Base-by-base conservation (phyloP, 1,284 basidiomycete species). In the Flammula alnicola region DNA sequence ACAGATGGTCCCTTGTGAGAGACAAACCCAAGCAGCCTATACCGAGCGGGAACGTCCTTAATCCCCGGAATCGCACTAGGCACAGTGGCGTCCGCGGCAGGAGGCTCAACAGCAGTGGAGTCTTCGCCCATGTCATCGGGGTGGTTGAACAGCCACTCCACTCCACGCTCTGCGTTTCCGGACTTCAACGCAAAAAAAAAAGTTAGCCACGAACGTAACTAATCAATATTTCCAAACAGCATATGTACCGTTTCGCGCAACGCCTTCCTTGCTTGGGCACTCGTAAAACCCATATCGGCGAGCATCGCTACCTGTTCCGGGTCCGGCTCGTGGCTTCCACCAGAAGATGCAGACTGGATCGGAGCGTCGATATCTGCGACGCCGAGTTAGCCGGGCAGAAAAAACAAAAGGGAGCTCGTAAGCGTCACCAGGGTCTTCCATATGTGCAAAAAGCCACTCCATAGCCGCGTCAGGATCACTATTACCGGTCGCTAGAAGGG, bases 141-240 rank as follows among this genome's bases (percentile, higher is more conserved):
- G 63, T 99, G 91, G 54, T 83, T 93, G 72, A 99, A 98, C n/a
- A 98, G 73, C 96, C 96, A 99, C 57, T 97, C 95, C 3, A 98
- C 85, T 0, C 95, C 95, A 19, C 89, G 81, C 60, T 96, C 95
- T 0, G 84, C 69, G 61, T 93, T 82, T 14, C 86, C 86, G 35
- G 74, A 76, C 88, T 95, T 20, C 29, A 45, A 25, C n/a, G 10
- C 7, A 27, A 32, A 8, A 41, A 7, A 9, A 29, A 10, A 37
- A 14, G 26, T 11, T 14, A 53, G 38, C 40, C 6, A 27, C 42
- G 16, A 36, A 0, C 70, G n/a, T n/a, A n/a, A n/a, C n/a, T n/a
- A n/a, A n/a, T n/a, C n/a, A n/a, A n/a, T n/a, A n/a, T n/a, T n/a
- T n/a, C n/a, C n/a, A n/a, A n/a, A n/a, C n/a, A n/a, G n/a, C n/a